Evolutionary conservation across 805 yeast species (phyloP).

Genomic region (Barnettozyma vustinii): DNA sequence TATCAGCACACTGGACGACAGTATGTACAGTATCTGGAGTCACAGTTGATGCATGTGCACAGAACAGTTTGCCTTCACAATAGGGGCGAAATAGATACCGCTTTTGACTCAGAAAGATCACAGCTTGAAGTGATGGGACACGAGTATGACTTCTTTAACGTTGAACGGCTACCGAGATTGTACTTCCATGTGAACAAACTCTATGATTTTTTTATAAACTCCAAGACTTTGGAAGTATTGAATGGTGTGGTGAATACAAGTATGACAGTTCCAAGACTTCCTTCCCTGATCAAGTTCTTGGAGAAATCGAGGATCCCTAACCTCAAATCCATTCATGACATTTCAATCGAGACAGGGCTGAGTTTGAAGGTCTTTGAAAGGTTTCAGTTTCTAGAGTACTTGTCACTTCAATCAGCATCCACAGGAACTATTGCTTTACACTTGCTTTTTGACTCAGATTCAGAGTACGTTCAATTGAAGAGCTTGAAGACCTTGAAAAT

Average conservation of each 20-base stretch:
- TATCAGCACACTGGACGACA: constrained; percentile 9
- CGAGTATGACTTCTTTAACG: constrained; percentile 15
- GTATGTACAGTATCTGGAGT: constrained; percentile 6
- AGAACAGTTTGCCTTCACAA: constrained; percentile 5
- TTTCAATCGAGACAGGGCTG: constrained; percentile 21
- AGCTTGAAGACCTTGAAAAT: constrained; percentile 11
- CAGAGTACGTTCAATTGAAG: constrained; percentile 1
- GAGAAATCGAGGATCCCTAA: constrained; percentile 18
- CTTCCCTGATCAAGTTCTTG: constrained; percentile 18
- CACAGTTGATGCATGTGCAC: constrained; percentile 7
- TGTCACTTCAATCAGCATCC: constrained; percentile 19
- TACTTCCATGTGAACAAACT: constrained; percentile 13
- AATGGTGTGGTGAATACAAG: constrained; percentile 17
- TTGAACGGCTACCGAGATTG: constrained; percentile 13
- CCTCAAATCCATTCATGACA: constrained; percentile 11
- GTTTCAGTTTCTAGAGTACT: constrained; percentile 10
- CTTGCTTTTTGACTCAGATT: neutral
- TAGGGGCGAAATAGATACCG: neutral
- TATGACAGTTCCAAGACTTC: constrained; percentile 18
- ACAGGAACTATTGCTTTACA: constrained; percentile 12
- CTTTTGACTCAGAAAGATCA: neutral
- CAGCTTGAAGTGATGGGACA: constrained; percentile 16
- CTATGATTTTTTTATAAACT: constrained; percentile 16
- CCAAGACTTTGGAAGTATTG: constrained; percentile 10
- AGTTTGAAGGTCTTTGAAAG: constrained; percentile 17